Evolutionary conservation across 78 protist genomes (phyloP).

Genomic region (Dictyostelium citrinum): DNA sequence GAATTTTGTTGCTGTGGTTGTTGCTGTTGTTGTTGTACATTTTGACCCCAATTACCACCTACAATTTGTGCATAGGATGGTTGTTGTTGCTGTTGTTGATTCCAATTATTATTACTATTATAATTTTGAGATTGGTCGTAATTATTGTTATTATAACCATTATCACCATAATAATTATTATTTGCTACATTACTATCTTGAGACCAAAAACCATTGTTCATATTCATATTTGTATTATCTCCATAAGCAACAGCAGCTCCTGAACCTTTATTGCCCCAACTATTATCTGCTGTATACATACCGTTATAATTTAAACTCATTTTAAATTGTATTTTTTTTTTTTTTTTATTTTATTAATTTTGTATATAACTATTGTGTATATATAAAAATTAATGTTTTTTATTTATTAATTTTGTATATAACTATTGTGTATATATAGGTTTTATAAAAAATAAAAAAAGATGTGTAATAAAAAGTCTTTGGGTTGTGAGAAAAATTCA

Average conservation of each 20-base stretch:
- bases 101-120: neutral
- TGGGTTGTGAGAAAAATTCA: too few relatives aligned
- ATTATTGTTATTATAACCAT: neutral
- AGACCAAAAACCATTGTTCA: neutral
- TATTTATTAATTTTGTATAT: too few relatives aligned
- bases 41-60: neutral
- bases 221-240: neutral
- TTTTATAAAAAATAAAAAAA: too few relatives aligned
- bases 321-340: neutral
- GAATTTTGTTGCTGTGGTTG: constrained; percentile 14
- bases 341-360: neutral
- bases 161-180: neutral
- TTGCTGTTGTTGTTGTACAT: constrained; percentile 4
- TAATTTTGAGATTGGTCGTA: neutral
- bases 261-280: neutral
- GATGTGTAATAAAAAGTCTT: too few relatives aligned
- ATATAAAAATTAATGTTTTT: too few relatives aligned
- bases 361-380: too few relatives aligned
- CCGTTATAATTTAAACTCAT: constrained; percentile 11
- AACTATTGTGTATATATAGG: too few relatives aligned
- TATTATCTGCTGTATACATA: constrained; percentile 9
- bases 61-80: neutral
- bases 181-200: neutral
- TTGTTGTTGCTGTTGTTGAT: neutral
- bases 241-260: neutral